Evolutionary conservation across 495 filamentous ascomycete species (phyloP), one percentile per base, ranked within the genome.

Genomic region (Rostrohypoxylon terebratum): DNA sequence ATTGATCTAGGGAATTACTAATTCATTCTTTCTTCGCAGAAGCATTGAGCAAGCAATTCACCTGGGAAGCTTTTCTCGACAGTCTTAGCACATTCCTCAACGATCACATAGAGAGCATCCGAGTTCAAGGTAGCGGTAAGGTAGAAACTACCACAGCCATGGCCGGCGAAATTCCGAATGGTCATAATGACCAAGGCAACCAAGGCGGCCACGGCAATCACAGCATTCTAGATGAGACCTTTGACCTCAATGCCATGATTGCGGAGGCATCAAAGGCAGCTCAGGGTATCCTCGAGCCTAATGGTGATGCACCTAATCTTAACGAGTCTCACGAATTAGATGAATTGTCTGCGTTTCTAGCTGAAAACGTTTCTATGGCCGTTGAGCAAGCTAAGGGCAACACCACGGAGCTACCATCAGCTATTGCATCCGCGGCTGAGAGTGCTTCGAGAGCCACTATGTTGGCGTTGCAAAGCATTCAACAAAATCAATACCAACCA

Each of bases 51-150:
- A 90, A 92, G 66, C 92, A 93, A 73, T 96, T 93, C 74, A 87
- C 91, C n/a, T 90, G 91, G 85, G 89, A 90, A 42, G 91, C 92
- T 33, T 94, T 97, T 66, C 81, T 95, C 10, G 86, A 90, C 31
- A 89, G 89, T 61, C 81, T 97, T 4, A 92, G 90, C 74, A 84
- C 80, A 16, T 94, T 93, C 78, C 85, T 97, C 48, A 91, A 88
- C 61, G 90, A 92, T 69, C 91, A 94, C 63, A 89, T 93, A 62
- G 88, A 90, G 63, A 78, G 82, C 3, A 89, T 93, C 44, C 88
- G 88, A 61, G 82, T 75, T 6, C 83, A 84, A 68, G 83, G 83
- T 18, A 79, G 81, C 18, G 78, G 78, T 36, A 82, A 74, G 42
- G 79, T 81, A 20, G 83, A 83, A 0, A 78, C 79, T 1, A 83